Base-by-base conservation (phyloP, 192 early-diverging fungal genomes). In the Neocallimastix lanati region DNA sequence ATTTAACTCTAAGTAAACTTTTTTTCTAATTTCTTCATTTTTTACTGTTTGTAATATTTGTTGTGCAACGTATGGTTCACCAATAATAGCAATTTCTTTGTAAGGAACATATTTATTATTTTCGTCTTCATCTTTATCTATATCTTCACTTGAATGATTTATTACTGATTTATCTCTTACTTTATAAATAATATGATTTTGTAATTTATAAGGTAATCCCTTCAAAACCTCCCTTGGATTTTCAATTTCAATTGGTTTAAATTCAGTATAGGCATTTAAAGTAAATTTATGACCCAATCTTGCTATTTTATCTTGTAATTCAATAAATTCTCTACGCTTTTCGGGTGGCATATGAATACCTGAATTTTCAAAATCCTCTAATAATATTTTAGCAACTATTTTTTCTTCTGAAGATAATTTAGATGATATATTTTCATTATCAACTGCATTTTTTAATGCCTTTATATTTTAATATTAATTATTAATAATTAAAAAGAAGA, bases 331-430 rank as follows among this genome's bases (percentile, higher is more conserved):
- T 1, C 84, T 82, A 14, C 95, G 92, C 25, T 90, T 86, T 18
- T 80, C 80, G 12, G 85, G 85, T 29, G 91, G 85, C 80, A 99
- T 86, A 83, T 97, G 94, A 77, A 99, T 95, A 7, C 97, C 96
- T 0, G 94, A 95, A 78, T 94, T 93, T 87, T 98, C 95, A 84
- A 99, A 99, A 83, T 99, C 97, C 13, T 88, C 79, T 30, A 96
- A 81, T 76, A 99, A 93, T 15, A 95, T 90, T 38, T 91, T 79
- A 0, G 95, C 97, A 0, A 94, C 94, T 27, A 88, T 86, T 35
- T 81, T 86, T 83, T 95, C 96, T 77, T 94, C 91, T 12, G 85
- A 80, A 1, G 89, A 88, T 29, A 95, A 87, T n/a, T 82, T 76
- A 1, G 78, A 76, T 78, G 85, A 80, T 35, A 93, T 89, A 33